phyloP scores from a whole-genome alignment of 2,329 filamentous ascomycete genomes.

The Stachybotrys chartarum region DNA sequence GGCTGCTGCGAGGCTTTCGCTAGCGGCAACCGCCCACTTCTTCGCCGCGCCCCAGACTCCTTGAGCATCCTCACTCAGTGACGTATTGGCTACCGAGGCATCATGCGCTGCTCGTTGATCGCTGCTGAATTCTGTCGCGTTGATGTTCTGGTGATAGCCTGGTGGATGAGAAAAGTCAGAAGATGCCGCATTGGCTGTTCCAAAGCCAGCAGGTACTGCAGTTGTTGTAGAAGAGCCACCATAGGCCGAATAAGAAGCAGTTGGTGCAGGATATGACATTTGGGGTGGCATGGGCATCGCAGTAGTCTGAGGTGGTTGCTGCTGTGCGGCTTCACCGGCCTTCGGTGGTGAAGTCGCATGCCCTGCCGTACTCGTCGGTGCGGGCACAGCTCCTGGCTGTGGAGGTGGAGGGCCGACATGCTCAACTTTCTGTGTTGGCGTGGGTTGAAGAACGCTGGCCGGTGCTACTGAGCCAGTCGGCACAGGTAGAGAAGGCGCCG shows the following conservation, averaged over 20 bases:
- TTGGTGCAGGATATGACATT: slow-evolving; percentile 44
- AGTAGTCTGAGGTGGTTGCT: slow-evolving; percentile 23
- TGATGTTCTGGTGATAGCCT: slow-evolving; percentile 50
- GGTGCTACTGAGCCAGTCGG: slow-evolving; percentile 31
- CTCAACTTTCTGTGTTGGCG: slow-evolving; percentile 30
- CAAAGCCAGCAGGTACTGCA: slow-evolving; percentile 10
- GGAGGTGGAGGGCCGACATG: slow-evolving; percentile 41
- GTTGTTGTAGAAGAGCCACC: slow-evolving; percentile 38
- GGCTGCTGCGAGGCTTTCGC: slow-evolving; percentile 48
- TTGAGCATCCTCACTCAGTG: slow-evolving; percentile 23
- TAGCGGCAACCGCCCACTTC: slow-evolving; percentile 50
- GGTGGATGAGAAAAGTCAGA: slow-evolving; percentile 37
- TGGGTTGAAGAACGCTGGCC: slow-evolving; percentile 30
- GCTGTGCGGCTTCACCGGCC: slow-evolving; percentile 35
- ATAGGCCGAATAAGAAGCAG: slow-evolving; percentile 31
- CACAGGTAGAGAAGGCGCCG: slow-evolving; percentile 31
- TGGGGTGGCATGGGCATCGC: slow-evolving; percentile 37
- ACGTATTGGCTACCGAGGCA: slow-evolving; percentile 18
- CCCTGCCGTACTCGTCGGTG: slow-evolving; percentile 23
- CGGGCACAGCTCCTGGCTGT: slow-evolving; percentile 50
- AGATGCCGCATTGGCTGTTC: slow-evolving; percentile 15
- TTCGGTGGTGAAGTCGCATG: slow-evolving; percentile 44
- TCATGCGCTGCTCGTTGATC: slow-evolving; percentile 37
- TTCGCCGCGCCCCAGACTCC: slow-evolving; percentile 50
- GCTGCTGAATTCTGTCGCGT: slow-evolving; percentile 43